Evolutionary conservation across 441 rosid species (phyloP), one percentile per base, ranked within the genome.

Genomic region (Francoa sonchifolia): DNA sequence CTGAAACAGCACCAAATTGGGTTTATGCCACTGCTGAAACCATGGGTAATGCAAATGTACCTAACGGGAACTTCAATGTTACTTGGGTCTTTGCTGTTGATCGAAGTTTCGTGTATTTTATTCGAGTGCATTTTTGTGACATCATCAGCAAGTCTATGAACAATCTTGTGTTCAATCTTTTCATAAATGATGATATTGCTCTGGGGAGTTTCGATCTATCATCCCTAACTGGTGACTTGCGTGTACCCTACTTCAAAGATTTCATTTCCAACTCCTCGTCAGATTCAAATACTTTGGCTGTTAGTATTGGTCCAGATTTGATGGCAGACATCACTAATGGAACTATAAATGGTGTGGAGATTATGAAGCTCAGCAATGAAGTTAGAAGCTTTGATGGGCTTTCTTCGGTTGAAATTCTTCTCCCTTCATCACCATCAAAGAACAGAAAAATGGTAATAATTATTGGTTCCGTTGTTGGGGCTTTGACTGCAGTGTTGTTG

Each of bases 101-200:
- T 0, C 51, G 12, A 13, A 56, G 63, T 11, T 57, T 43, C 39
- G 17, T 42, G 16, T 54, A 57, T 44, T 45, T 52, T 10, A 48
- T 63, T 16, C 43, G 63, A 51, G 17, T 62, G 51, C 68, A 57
- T 48, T 47, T 62, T 25, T 62, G 67, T 42, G 67, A 62, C 62
- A 51, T 62, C n/a, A 52, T 56, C 8, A 62, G 58, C 32, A 8
- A 27, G 7, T 28, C 41, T 19, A 54, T 57, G 25, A 51, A 62
- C 58, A 48, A 23, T 19, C 52, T 62, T 13, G 32, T 46, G 29
- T 55, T 56, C 48, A 47, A 50, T 42, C 62, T 47, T 17, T 62
- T 51, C 28, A 55, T 62, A 32, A 54, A 62, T 62, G 50, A 39
- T 13, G 33, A 42, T n/a, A 22, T 37, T 33, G 68, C 61, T 32